Percentiles rank a stretch among this genome's conserved stretches.
Evolutionary conservation across 2,329 filamentous ascomycete species (phyloP).

Genomic region (Dothiorella sarmentorum): DNA sequence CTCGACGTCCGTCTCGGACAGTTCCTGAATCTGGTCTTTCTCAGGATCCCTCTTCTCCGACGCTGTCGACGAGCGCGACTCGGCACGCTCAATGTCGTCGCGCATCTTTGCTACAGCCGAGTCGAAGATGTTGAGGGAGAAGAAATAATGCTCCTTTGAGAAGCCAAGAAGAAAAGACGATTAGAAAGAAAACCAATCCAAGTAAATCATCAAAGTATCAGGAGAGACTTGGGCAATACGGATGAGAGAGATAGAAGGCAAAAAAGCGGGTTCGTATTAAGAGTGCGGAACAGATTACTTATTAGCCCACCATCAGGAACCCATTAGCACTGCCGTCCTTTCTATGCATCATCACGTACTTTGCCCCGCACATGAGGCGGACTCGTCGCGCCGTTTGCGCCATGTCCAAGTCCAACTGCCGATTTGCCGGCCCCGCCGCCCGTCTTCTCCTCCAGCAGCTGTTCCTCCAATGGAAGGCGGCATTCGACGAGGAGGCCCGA

Average conservation of each 20-base stretch:
- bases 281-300: background rate
- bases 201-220: background rate
- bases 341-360: background rate
- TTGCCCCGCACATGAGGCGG: background rate
- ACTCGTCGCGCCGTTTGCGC: background rate
- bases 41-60: conserved; percentile 14
- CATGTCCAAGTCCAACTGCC: background rate
- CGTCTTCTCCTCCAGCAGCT: background rate
- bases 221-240: background rate
- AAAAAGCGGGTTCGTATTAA: background rate
- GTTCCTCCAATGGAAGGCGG: background rate
- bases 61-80: background rate
- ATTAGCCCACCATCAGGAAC: too few species aligned
- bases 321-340: too few species aligned
- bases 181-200: too few species aligned
- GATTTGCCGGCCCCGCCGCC: background rate
- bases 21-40: background rate
- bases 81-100: conserved; percentile 13
- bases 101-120: conserved; percentile 1
- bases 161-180: background rate
- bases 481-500: background rate
- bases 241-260: background rate
- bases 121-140: background rate
- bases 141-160: too few species aligned
- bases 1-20: conserved; percentile 2